Evolutionary conservation across 2,329 filamentous ascomycete species (phyloP).

Genomic region (Plectosphaerella cucumerina): DNA sequence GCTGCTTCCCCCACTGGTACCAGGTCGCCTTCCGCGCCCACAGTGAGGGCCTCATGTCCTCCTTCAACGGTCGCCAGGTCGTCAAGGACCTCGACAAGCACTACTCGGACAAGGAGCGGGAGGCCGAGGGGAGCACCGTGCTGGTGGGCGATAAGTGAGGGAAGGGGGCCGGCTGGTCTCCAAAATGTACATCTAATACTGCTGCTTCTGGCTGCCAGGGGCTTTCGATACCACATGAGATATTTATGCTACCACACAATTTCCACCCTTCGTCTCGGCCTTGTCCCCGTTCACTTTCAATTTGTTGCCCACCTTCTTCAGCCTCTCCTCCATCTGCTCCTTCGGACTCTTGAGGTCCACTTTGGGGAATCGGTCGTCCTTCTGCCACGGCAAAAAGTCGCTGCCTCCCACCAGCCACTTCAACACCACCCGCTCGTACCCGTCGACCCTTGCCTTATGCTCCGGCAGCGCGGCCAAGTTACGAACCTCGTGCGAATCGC

Average conservation of each 20-base stretch:
- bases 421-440: slow-evolving; percentile 26
- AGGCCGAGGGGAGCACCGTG: slow-evolving; percentile 29
- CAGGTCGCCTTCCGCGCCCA: slow-evolving; percentile 46
- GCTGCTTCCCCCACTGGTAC: slow-evolving; percentile 60
- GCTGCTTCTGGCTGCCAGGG: no score
- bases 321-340: slow-evolving; percentile 20
- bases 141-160: slow-evolving; percentile 25
- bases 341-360: slow-evolving; percentile 24
- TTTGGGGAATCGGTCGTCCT: slow-evolving; percentile 26
- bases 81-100: slow-evolving; percentile 38
- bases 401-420: slow-evolving; percentile 28
- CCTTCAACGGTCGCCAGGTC: slow-evolving; percentile 43
- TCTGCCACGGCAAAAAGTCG: slow-evolving; percentile 28
- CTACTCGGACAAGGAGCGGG: slow-evolving; percentile 22
- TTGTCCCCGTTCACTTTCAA: background rate
- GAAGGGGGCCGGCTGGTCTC: background rate
- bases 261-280: background rate
- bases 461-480: slow-evolving; percentile 27
- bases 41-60: slow-evolving; percentile 34
- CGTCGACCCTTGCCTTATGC: slow-evolving; percentile 14
- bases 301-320: slow-evolving; percentile 8
- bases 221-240: no score
- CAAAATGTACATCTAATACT: background rate
- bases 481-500: slow-evolving; percentile 31
- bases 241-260: no score